phyloP scores from a whole-genome alignment of 768 basidiomycete species.

The Podaxis rugospora region DNA sequence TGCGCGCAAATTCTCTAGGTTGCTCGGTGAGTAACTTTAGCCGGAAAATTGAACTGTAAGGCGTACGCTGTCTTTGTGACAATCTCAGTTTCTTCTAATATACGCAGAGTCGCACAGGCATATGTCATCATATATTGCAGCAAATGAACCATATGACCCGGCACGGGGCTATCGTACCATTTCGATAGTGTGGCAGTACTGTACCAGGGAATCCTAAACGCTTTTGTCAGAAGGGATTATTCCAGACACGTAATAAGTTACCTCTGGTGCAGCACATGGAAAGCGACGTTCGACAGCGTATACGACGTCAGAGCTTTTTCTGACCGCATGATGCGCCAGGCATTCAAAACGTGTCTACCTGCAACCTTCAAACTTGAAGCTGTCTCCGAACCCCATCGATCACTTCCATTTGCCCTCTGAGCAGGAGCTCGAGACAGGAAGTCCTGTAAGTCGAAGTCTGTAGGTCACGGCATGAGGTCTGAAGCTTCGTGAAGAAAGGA shows the following conservation, averaged over 20 bases:
- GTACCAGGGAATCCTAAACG: constrained; percentile 71
- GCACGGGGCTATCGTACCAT: constrained; percentile 62
- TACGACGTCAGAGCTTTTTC: constrained; percentile 78
- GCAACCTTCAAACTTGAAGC: constrained; percentile 79
- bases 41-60: neutral
- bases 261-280: constrained; percentile 77
- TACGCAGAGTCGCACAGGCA: constrained; percentile 66
- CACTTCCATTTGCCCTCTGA: constrained; percentile 32
- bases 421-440: constrained; percentile 72
- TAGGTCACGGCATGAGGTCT: neutral
- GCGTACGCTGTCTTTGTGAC: constrained; percentile 88
- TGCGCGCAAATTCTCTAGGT: constrained; percentile 89
- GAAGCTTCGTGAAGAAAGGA: neutral
- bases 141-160: constrained; percentile 50
- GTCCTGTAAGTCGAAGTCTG: constrained; percentile 71
- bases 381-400: constrained; percentile 70
- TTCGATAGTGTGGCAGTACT: constrained; percentile 52
- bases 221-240: neutral
- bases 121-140: constrained; percentile 62
- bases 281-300: constrained; percentile 86
- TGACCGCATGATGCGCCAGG: constrained; percentile 89
- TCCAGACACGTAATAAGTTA: constrained; percentile 23
- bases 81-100: constrained; percentile 77
- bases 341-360: constrained; percentile 88
- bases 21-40: neutral